phyloP scores from a whole-genome alignment of 2,329 filamentous ascomycete genomes.

The Penicillium sp. region DNA sequence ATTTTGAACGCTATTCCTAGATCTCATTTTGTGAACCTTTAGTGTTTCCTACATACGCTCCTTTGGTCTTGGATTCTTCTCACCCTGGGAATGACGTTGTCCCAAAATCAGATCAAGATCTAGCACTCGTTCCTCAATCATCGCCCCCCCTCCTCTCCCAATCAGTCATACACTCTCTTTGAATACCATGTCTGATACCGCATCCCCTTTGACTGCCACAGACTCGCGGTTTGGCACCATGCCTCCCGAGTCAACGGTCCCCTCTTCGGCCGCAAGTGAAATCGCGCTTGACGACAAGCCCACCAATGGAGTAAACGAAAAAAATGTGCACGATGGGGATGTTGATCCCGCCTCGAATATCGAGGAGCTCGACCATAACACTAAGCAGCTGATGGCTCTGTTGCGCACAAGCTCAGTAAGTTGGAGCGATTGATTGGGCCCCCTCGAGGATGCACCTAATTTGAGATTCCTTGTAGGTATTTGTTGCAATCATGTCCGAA shows the following conservation, averaged over 20 bases:
- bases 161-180: background rate
- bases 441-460: background rate
- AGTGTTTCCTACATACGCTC: background rate
- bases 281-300: background rate
- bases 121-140: background rate
- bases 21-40: background rate
- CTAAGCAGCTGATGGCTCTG: conserved; percentile 46
- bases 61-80: background rate
- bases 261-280: conserved; percentile 30
- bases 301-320: conserved; percentile 8
- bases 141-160: background rate
- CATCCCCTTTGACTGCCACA: conserved; percentile 25
- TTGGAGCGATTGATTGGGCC: background rate
- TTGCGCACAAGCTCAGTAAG: conserved; percentile 47
- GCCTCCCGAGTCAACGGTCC: conserved; percentile 30
- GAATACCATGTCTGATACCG: conserved; percentile 26
- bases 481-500: conserved; percentile 51
- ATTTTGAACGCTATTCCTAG: background rate
- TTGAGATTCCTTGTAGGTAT: conserved; percentile 35
- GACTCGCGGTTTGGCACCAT: conserved; percentile 26
- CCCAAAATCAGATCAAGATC: background rate
- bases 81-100: background rate
- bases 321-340: conserved; percentile 26
- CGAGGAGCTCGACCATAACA: conserved; percentile 45
- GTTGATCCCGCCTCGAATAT: conserved; percentile 19